A percentile compares a stretch with the other conserved stretches of the same genome.
These are phyloP conservation scores for Hypoxylon sp. DNA, from an alignment of 2,329 filamentous ascomycete species.

Conservation along the genomic window DNA sequence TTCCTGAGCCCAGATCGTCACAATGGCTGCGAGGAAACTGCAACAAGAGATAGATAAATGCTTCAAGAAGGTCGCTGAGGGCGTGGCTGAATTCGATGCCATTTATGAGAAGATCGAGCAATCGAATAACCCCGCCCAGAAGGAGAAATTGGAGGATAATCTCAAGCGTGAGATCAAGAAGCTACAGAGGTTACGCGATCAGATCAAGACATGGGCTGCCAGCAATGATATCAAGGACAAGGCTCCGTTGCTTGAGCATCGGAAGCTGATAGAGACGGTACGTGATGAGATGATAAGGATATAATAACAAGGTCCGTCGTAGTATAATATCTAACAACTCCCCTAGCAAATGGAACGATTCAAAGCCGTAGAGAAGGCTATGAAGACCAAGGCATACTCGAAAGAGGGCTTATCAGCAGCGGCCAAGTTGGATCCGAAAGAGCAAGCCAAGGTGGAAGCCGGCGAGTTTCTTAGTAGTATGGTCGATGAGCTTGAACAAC, in stretches of 20 bases:
- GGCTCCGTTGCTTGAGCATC: conserved; percentile 90
- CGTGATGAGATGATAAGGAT: conserved; percentile 53
- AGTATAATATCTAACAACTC: conserved; percentile 35
- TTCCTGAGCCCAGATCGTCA: conserved; percentile 53
- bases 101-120: conserved; percentile 99
- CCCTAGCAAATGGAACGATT: conserved; percentile 97
- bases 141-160: conserved; percentile 98
- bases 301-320: conserved; percentile 24
- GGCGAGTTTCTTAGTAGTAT: conserved; percentile 87
- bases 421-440: conserved; percentile 95
- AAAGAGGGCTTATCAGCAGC: conserved; percentile 96
- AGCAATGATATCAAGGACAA: conserved; percentile 99
- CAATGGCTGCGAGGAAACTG: conserved; percentile 95
- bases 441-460: conserved; percentile 92
- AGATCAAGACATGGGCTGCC: conserved; percentile 99
- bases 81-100: conserved; percentile 89
- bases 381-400: conserved; percentile 99
- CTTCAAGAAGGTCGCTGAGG: conserved; percentile 98
- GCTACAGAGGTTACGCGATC: conserved; percentile 94
- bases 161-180: conserved; percentile 99
- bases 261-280: conserved; percentile 98
- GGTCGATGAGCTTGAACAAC: conserved; percentile 93
- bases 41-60: conserved; percentile 99
- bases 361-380: conserved; percentile 99
- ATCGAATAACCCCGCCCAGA: conserved; percentile 92